Conservation (phyloP, 257 asterid genomes). For the Solanum clarkiae region DNA sequence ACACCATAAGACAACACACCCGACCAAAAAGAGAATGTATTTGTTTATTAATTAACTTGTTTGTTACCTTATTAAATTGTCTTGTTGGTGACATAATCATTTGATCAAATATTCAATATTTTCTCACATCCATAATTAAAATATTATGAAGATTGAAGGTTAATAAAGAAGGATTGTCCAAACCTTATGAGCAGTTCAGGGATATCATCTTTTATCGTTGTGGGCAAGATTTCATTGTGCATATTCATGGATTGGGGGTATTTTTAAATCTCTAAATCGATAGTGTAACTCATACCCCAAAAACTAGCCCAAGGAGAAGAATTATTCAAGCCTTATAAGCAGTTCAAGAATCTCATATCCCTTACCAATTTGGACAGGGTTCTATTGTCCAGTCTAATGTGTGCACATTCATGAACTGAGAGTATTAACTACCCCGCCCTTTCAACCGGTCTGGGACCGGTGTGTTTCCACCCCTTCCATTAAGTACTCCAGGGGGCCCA, state of each 20-base stretch:
- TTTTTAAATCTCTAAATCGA: background rate
- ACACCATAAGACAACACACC: conserved; percentile 2
- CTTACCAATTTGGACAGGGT: background rate
- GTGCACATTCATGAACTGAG: background rate
- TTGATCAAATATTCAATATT: background rate
- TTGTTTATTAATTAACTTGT: background rate
- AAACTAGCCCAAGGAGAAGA: background rate
- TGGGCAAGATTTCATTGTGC: too few relatives aligned
- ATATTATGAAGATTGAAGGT: background rate
- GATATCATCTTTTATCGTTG: too few relatives aligned
- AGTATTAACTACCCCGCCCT: background rate
- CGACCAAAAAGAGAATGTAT: conserved; percentile 15
- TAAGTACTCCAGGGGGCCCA: background rate
- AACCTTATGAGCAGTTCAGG: background rate
- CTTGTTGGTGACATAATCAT: background rate
- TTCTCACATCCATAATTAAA: background rate
- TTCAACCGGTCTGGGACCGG: background rate
- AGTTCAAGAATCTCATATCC: background rate
- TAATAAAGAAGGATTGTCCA: background rate
- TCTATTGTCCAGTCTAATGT: background rate
- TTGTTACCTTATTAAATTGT: background rate
- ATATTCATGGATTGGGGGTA: background rate
- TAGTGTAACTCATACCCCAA: background rate
- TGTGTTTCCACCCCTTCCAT: background rate
- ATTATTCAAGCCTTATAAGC: background rate